Evolutionary conservation across 2,329 filamentous ascomycete genomes (phyloP), one percentile per base, ranked within the genome.

Genomic region (Knufia fluminis): DNA sequence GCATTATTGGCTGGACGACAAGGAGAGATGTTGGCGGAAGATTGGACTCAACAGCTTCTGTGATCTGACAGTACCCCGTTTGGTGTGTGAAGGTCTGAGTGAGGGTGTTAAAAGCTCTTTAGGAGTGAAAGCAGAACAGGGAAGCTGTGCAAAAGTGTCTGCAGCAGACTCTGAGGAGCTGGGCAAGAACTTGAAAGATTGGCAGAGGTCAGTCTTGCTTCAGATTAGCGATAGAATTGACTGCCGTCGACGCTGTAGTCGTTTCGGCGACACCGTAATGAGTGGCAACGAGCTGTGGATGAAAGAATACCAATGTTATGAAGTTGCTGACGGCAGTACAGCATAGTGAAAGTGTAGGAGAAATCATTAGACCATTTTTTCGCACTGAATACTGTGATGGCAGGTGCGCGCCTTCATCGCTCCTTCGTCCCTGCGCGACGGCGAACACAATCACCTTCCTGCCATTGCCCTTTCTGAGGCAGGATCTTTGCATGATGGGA

Each of bases 1-100:
- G 60, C 65, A 69, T 70, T 22, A 22, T 20, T 39, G 17, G 28
- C 24, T 17, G 17, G 8, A n/a, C n/a, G 2, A 2, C 24, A 16
- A 32, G n/a, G 31, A 36, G 28, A 36, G 9, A 19, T 36, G 17
- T 14, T 36, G 19, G 32, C 19, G 28, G 10, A 9, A 19, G 28
- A 9, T 19, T n/a, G 6, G n/a, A 9, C 32, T 33, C 4, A 28
- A 33, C 17, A 4, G n/a, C n/a, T 23, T n/a, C 14, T n/a, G n/a
- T n/a, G n/a, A n/a, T n/a, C n/a, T n/a, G n/a, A n/a, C n/a, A n/a
- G n/a, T 28, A 28, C 6, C 12, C 6, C 6, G 6, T 28, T 28
- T 6, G 6, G 26, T 36, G 6, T 16, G 33, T 36, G 10, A 17
- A 14, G 6, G 10, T 16, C 16, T 36, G 33, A 8, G 16, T 36